A percentile compares a stretch with the other conserved stretches of the same genome.
Evolutionary conservation across 208 protist genomes (phyloP).

Genomic region (Acanthamoeba culbertsoni): DNA sequence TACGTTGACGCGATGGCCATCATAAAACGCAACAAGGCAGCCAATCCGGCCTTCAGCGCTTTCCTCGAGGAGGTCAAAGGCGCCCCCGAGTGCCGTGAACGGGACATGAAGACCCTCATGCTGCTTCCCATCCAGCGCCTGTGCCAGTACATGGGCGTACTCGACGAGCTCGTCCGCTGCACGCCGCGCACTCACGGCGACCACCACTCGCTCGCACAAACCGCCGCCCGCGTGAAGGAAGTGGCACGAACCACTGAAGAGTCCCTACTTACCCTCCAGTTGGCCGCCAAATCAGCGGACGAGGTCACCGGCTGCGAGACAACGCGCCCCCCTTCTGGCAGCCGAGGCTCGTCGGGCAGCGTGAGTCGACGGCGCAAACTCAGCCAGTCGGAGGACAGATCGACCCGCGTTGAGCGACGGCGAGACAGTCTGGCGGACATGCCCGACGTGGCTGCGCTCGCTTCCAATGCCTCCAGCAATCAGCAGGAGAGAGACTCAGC

Average conservation of each 20-base stretch:
- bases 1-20: neutral
- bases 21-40: neutral
- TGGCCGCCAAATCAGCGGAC: neutral
- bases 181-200: neutral
- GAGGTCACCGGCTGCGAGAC: neutral
- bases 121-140: neutral
- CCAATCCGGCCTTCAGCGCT: neutral
- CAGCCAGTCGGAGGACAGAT: neutral
- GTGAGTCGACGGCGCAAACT: neutral
- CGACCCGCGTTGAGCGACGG: neutral
- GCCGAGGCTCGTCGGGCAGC: neutral
- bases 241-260: neutral
- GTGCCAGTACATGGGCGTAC: constrained; percentile 3
- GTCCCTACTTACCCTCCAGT: neutral
- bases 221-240: neutral
- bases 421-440: neutral
- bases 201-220: neutral
- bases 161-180: neutral
- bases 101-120: constrained; percentile 36
- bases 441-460: neutral
- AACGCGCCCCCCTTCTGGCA: neutral
- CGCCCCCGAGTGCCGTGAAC: neutral
- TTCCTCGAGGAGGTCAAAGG: constrained; percentile 26
- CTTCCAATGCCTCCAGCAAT: neutral
- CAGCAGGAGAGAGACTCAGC: no score